Conservation (phyloP, 78 protist species). For the Cavenderia fasciculata region DNA sequence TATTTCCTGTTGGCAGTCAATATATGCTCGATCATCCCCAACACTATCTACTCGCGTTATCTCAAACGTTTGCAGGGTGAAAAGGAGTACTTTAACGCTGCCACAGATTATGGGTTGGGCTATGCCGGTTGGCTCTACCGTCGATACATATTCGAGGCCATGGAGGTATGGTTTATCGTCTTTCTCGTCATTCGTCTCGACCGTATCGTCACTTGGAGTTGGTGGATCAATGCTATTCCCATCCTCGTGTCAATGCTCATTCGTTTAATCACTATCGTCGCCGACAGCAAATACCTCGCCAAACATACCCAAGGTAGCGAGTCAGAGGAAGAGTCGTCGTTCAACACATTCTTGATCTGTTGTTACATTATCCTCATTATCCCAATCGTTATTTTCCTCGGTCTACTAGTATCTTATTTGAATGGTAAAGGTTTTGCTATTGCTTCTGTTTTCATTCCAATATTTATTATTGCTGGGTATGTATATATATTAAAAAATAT, state of each 20-base stretch:
- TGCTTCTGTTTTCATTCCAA: constrained; percentile 30
- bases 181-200: constrained; percentile 15
- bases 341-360: not conserved
- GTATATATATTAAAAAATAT: not conserved
- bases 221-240: constrained; percentile 58
- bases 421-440: not conserved
- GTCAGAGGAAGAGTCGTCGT: not conserved
- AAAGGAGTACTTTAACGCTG: not conserved
- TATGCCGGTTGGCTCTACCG: constrained; percentile 6
- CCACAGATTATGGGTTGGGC: constrained; percentile 32
- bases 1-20: not conserved
- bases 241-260: not conserved
- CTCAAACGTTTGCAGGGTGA: not conserved
- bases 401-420: constrained; percentile 13
- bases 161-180: constrained; percentile 24
- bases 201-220: constrained; percentile 30
- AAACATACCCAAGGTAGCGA: not conserved
- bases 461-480: constrained; percentile 40
- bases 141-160: not conserved
- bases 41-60: not conserved
- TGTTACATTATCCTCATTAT: not conserved
- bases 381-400: constrained; percentile 14
- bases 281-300: not conserved
- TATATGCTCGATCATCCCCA: not conserved
- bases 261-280: not conserved